Evolutionary conservation across 306 rosid species (phyloP), one percentile per base, ranked within the genome.

Genomic region (Vigna unguiculata): DNA sequence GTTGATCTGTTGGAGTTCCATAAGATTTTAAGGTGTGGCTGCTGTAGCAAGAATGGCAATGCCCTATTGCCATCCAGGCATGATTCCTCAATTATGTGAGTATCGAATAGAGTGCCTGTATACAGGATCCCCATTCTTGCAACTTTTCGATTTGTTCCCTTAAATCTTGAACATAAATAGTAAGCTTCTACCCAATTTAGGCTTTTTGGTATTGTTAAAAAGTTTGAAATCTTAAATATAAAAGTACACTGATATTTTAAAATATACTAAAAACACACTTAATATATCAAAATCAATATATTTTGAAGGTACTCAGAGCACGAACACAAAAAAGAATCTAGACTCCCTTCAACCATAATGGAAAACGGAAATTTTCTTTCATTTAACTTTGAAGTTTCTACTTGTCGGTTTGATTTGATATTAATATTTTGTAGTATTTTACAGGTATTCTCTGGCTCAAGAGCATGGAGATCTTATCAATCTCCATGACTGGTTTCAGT

Each of bases 381-480:
- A 17, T 21, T 43, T n/a, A 16, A 43, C 30, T 52, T 58, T 55
- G 41, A 64, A 45, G 60, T 32, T 71, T 75, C n/a, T 55, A 12
- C 59, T 57, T 30, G 67, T 74, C 17, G 57, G 41, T 40, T 67
- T 53, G 21, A 76, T 25, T 74, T 74, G 60, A 71, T 51, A 62
- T 69, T 80, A 48, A 28, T 55, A 25, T 28, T 28, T 45, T 32
- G 4, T 15, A 40, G 45, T 40, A 40, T 40, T 30, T 15, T 64
- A 48, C 83, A 94, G 98, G 96, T 90, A 89, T 77, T 83, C 80
- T 53, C 77, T 94, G 79, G 90, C 97, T 61, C 96, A 92, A 78
- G 98, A 94, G 83, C 97, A 92, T 36, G 97, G 97, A 24, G 98
- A 94, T 94, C 93, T 94, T 58, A 90, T 94, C 88, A 94, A 92